phyloP scores from a whole-genome alignment of 345 rosid genomes.

The Xanthoceras sorbifolium region DNA sequence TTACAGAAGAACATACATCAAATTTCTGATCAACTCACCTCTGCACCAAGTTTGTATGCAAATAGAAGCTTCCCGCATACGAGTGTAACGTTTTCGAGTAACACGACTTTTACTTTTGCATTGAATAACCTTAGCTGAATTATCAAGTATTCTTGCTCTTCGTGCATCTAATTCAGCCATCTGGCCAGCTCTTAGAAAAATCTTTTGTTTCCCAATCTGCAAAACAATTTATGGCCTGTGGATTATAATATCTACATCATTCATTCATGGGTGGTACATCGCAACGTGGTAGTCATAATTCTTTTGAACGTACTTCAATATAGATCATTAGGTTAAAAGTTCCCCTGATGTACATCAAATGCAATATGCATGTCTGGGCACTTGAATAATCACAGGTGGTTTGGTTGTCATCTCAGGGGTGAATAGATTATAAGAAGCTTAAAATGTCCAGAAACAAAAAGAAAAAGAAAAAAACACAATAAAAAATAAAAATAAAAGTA shows the following conservation, averaged over 20 bases:
- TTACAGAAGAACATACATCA: conserved; percentile 9
- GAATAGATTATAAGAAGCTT: not conserved
- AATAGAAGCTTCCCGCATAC: conserved; percentile 53
- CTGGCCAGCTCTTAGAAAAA: conserved; percentile 80
- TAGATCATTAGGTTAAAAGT: not conserved
- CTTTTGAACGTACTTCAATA: conserved; percentile 8
- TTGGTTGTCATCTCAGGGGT: not conserved
- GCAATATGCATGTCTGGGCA: not conserved
- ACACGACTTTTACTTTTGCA: conserved; percentile 41
- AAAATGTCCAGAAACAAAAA: not conserved
- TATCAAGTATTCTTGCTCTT: conserved; percentile 50
- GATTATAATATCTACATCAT: conserved; percentile 5
- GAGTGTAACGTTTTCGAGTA: conserved; percentile 49
- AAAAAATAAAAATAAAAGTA: not conserved
- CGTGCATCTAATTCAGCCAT: conserved; percentile 82
- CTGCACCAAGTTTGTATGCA: conserved; percentile 76
- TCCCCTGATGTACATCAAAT: not conserved
- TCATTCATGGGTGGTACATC: not conserved
- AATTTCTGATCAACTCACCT: conserved; percentile 47
- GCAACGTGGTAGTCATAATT: conserved; percentile 6
- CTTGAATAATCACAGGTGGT: conserved; percentile 8
- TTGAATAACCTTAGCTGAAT: conserved; percentile 72
- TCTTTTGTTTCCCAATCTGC: conserved; percentile 79
- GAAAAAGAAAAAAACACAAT: not conserved
- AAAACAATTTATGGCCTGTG: conserved; percentile 21